A percentile compares a stretch with the other conserved stretches of the same genome.
phyloP scores from a whole-genome alignment of 106 monocot genomes.

The Dendrobium huoshanense region DNA sequence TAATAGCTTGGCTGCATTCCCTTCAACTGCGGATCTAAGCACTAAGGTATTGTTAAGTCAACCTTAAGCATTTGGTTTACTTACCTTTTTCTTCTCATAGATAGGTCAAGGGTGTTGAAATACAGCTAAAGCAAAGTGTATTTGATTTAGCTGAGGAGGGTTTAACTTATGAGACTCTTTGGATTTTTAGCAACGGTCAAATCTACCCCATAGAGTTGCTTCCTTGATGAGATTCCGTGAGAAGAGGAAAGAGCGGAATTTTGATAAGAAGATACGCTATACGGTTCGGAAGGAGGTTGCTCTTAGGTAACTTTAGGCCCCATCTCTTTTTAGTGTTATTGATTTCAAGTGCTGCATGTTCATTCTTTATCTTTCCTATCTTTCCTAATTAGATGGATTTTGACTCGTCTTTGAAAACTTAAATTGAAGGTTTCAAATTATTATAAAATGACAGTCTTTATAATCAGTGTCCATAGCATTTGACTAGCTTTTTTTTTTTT shows the following conservation, averaged over 20 bases:
- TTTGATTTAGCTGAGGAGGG: background rate
- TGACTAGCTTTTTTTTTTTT: background rate
- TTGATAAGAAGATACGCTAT: constrained; percentile 92
- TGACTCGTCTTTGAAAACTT: background rate
- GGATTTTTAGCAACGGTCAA: constrained; percentile 40
- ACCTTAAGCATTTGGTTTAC: background rate
- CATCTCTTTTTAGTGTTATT: background rate
- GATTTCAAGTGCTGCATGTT: background rate
- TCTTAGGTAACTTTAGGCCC: constrained; percentile 44
- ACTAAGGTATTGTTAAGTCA: constrained; percentile 31
- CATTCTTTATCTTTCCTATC: background rate
- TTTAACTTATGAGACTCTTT: background rate
- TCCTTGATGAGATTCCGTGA: constrained; percentile 94
- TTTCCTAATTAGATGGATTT: background rate
- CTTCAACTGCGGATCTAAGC: constrained; percentile 53
- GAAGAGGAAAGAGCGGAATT: constrained; percentile 94
- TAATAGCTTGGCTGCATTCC: constrained; percentile 20
- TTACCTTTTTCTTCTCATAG: too few species aligned
- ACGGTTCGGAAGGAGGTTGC: constrained; percentile 90
- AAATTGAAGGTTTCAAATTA: background rate
- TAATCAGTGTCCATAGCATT: background rate
- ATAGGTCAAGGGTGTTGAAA: too few species aligned
- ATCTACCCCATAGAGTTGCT: constrained; percentile 84
- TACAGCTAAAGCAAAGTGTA: background rate
- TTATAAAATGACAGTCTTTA: background rate